Percentiles rank a stretch among this genome's conserved stretches.
phyloP scores from a whole-genome alignment of 768 basidiomycete genomes.

The Boletus huronensis region DNA sequence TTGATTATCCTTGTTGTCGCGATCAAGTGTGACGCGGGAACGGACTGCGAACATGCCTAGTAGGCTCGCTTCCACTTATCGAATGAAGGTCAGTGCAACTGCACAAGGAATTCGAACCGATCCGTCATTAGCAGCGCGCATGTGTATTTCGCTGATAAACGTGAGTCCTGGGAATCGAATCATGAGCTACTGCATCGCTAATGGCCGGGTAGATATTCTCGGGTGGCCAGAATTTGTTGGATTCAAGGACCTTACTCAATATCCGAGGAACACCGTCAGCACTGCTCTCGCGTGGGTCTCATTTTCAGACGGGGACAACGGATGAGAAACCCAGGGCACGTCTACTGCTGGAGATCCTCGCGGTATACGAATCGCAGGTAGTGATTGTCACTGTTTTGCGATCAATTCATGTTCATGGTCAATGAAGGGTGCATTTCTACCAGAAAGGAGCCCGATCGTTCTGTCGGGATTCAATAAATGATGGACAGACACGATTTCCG shows the following conservation, averaged over 20 bases:
- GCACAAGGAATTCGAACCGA: conserved; percentile 29
- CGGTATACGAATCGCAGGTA: conserved; percentile 42
- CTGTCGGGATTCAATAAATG: conserved; percentile 35
- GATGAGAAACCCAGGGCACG: conserved; percentile 32
- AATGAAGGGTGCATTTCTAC: conserved; percentile 36
- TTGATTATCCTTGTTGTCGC: conserved; percentile 35
- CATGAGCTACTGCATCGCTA: conserved; percentile 5
- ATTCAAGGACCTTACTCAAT: conserved; percentile 35
- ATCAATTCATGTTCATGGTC: conserved; percentile 8
- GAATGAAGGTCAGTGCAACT: conserved; percentile 34
- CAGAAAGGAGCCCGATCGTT: conserved; percentile 34
- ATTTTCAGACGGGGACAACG: conserved; percentile 21
- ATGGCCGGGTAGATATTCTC: conserved; percentile 39
- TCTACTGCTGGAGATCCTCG: conserved; percentile 41
- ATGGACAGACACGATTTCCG: conserved; percentile 34
- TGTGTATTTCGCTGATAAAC: conserved; percentile 35
- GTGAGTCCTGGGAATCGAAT: conserved; percentile 27
- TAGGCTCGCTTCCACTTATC: conserved; percentile 32
- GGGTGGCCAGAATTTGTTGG: conserved; percentile 39
- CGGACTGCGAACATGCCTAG: conserved; percentile 33
- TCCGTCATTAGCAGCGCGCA: conserved; percentile 26
- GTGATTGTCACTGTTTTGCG: conserved; percentile 7
- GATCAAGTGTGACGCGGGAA: conserved; percentile 22
- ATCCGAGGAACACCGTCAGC: conserved; percentile 43
- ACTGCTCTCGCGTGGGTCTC: conserved; percentile 32